Conservation (phyloP, 441 rosid species). For the Jatropha podagrica region DNA sequence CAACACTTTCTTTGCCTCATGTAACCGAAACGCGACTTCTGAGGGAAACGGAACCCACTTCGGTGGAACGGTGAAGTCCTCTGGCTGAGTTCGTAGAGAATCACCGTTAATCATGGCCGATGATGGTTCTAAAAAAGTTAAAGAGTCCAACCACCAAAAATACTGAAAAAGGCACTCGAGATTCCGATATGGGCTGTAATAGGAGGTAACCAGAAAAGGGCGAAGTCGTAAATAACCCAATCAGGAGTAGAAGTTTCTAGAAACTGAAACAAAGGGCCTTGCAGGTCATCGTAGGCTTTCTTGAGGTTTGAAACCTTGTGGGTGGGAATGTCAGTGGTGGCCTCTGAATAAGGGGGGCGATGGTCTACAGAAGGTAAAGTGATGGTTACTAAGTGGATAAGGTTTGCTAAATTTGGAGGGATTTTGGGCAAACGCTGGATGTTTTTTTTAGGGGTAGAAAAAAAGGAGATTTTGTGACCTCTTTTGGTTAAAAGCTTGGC, state of each 20-base stretch:
- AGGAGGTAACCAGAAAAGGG: background rate
- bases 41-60: constrained; percentile 9
- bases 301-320: background rate
- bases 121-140: background rate
- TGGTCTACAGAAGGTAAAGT: background rate
- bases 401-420: background rate
- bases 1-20: background rate
- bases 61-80: constrained; percentile 5
- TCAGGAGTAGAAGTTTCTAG: constrained; percentile 1
- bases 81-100: background rate
- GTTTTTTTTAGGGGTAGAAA: constrained; percentile 8
- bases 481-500: background rate
- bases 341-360: constrained; percentile 6
- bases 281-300: constrained; percentile 1
- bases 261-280: background rate
- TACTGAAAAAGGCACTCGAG: background rate
- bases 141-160: background rate
- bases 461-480: constrained; percentile 4
- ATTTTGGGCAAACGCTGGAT: background rate
- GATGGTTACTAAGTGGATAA: background rate
- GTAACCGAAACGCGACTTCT: background rate
- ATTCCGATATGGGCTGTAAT: background rate
- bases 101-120: background rate
- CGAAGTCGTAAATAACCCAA: background rate
- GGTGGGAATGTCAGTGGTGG: background rate